These are phyloP conservation scores for Thozetella sp. DNA, from an alignment of 495 filamentous ascomycete genomes.

Conservation along the genomic window DNA sequence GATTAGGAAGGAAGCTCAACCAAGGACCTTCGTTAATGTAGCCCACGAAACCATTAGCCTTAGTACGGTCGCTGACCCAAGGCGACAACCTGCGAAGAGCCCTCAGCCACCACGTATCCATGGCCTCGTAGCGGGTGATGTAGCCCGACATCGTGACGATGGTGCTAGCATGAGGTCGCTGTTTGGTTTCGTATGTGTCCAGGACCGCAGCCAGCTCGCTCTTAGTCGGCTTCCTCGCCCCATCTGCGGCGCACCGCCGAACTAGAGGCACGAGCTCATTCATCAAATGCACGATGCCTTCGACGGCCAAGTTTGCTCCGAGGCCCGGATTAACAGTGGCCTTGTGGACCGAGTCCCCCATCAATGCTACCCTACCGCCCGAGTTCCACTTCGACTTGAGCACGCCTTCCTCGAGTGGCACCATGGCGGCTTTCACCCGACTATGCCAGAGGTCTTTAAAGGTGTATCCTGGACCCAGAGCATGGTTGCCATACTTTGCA, in stretches of 20 bases:
- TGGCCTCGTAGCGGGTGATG: slow-evolving; percentile 20
- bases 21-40: slow-evolving; percentile 4
- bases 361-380: slow-evolving; percentile 18
- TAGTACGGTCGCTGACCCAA: slow-evolving; percentile 7
- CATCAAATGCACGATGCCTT: slow-evolving; percentile 18
- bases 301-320: slow-evolving; percentile 21
- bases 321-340: slow-evolving; percentile 21
- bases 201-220: slow-evolving; percentile 11
- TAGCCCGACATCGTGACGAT: slow-evolving; percentile 10
- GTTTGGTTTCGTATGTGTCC: slow-evolving; percentile 17
- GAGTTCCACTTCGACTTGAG: slow-evolving; percentile 20
- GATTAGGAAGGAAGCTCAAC: slow-evolving; percentile 7
- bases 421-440: slow-evolving; percentile 16
- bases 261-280: slow-evolving; percentile 18
- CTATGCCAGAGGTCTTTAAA: slow-evolving; percentile 20
- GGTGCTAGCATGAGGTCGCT: slow-evolving; percentile 16
- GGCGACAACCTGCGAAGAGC: slow-evolving; percentile 2
- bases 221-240: slow-evolving; percentile 7
- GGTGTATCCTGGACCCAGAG: slow-evolving; percentile 15
- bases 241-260: background rate
- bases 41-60: slow-evolving; percentile 1
- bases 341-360: slow-evolving; percentile 21
- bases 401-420: slow-evolving; percentile 23
- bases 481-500: slow-evolving; percentile 15
- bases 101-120: slow-evolving; percentile 20